A percentile compares a stretch with the other conserved stretches of the same genome.
Evolutionary conservation across 83 land plant genomes (phyloP).

Genomic region (Thuja plicata): DNA sequence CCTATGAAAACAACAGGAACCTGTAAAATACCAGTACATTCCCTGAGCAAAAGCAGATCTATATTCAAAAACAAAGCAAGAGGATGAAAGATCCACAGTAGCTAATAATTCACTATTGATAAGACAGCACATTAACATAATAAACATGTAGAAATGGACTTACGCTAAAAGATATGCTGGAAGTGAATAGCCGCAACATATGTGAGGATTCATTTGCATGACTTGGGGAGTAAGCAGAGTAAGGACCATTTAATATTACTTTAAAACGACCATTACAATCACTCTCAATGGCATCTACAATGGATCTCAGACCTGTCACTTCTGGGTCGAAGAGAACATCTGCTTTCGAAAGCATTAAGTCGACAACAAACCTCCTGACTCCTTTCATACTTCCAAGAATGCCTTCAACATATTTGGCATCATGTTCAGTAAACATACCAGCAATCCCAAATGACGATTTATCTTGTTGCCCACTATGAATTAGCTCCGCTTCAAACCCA

Average conservation of each 20-base stretch:
- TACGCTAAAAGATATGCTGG: constrained; percentile 80
- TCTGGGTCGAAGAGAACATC: constrained; percentile 85
- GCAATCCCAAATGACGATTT: constrained; percentile 46
- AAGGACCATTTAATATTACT: constrained; percentile 53
- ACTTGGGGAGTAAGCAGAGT: constrained; percentile 51
- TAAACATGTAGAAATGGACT: constrained; percentile 28
- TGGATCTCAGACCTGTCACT: constrained; percentile 61
- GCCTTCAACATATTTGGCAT: constrained; percentile 50
- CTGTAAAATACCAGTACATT: constrained; percentile 35
- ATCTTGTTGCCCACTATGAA: constrained; percentile 82
- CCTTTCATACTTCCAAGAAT: constrained; percentile 59
- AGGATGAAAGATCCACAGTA: background rate
- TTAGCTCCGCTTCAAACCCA: constrained; percentile 85
- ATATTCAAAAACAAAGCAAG: background rate
- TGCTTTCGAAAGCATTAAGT: constrained; percentile 35
- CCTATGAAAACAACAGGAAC: constrained; percentile 77
- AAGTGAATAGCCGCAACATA: constrained; percentile 67
- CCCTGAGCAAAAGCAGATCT: background rate
- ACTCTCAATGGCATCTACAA: constrained; percentile 73
- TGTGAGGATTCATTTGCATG: constrained; percentile 59
- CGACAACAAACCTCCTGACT: constrained; percentile 52
- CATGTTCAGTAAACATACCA: constrained; percentile 60
- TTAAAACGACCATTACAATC: constrained; percentile 60
- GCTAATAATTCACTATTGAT: background rate
- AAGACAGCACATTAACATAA: background rate